Conservation (phyloP, 169 alveolate genomes). For the Plasmodium cynomolgi region DNA sequence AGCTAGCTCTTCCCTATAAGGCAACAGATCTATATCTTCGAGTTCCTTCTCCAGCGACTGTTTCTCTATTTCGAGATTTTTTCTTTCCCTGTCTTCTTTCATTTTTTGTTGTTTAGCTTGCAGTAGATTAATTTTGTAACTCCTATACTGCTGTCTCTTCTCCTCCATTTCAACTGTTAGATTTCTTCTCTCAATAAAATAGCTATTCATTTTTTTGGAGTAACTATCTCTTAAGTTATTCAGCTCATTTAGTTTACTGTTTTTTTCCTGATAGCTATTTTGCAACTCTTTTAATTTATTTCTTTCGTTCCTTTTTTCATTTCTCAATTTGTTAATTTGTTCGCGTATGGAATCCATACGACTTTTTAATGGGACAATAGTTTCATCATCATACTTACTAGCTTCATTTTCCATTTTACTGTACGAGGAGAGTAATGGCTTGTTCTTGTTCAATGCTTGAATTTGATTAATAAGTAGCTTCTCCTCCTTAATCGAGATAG, state of each 20-base stretch:
- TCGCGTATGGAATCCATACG: slow-evolving; percentile 61
- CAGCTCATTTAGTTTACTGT: slow-evolving; percentile 50
- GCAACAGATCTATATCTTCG: slow-evolving; percentile 58
- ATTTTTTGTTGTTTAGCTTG: slow-evolving; percentile 68
- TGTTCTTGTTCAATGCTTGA: slow-evolving; percentile 81
- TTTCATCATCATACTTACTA: slow-evolving; percentile 72
- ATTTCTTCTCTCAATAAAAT: slow-evolving; percentile 65
- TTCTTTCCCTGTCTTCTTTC: slow-evolving; percentile 71
- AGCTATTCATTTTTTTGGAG: slow-evolving; percentile 71
- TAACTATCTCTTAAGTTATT: slow-evolving; percentile 54
- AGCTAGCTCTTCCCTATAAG: slow-evolving; percentile 73
- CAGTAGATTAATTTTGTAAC: slow-evolving; percentile 30
- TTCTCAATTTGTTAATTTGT: slow-evolving; percentile 44
- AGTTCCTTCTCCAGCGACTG: slow-evolving; percentile 42
- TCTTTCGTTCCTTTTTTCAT: slow-evolving; percentile 50
- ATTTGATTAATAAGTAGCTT: slow-evolving; percentile 82
- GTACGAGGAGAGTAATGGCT: slow-evolving; percentile 77
- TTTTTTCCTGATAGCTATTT: slow-evolving; percentile 70
- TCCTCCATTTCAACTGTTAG: slow-evolving; percentile 66
- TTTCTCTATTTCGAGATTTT: slow-evolving; percentile 62
- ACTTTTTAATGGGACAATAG: slow-evolving; percentile 45
- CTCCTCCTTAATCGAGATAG: slow-evolving; percentile 85
- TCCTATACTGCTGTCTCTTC: slow-evolving; percentile 61
- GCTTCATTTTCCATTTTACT: slow-evolving; percentile 80
- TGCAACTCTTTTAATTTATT: slow-evolving; percentile 64